phyloP scores from a whole-genome alignment of 2,329 filamentous ascomycete species.

The Cyphellophora attinorum region DNA sequence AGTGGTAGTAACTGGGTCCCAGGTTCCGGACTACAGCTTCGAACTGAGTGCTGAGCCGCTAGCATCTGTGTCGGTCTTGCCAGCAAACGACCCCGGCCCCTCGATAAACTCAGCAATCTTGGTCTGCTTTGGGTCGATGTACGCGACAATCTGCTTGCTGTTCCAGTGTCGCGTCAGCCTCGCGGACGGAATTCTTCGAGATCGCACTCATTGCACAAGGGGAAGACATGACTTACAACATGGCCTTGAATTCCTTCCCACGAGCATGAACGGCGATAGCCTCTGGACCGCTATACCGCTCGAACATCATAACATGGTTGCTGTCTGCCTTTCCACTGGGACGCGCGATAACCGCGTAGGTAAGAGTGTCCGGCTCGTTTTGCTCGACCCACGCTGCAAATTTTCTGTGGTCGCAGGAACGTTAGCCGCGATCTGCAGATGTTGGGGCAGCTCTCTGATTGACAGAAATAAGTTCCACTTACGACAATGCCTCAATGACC shows the following conservation, averaged over 20 bases:
- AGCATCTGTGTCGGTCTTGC: too few relatives aligned
- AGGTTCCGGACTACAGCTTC: too few relatives aligned
- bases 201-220: background rate
- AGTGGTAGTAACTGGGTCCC: too few relatives aligned
- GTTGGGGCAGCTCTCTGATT: background rate
- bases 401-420: constrained; percentile 4
- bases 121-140: constrained; percentile 13
- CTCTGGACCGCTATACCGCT: constrained; percentile 13
- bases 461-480: constrained; percentile 2
- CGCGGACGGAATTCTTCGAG: background rate
- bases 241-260: constrained; percentile 14
- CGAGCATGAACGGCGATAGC: constrained; percentile 14
- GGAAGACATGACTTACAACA: constrained; percentile 13
- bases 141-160: constrained; percentile 11
- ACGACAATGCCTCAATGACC: constrained; percentile 13
- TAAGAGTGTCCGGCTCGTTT: constrained; percentile 13
- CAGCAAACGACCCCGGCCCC: too few relatives aligned
- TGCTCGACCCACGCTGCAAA: constrained; percentile 14
- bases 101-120: constrained; percentile 14
- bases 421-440: background rate
- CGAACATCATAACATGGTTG: constrained; percentile 15
- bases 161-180: background rate
- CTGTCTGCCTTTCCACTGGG: constrained; percentile 5
- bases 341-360: constrained; percentile 12
- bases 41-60: too few relatives aligned